Percentiles rank a stretch among this genome's conserved stretches.
Evolutionary conservation across 2,329 filamentous ascomycete genomes (phyloP).

Genomic region (Fusarium incarnatum): DNA sequence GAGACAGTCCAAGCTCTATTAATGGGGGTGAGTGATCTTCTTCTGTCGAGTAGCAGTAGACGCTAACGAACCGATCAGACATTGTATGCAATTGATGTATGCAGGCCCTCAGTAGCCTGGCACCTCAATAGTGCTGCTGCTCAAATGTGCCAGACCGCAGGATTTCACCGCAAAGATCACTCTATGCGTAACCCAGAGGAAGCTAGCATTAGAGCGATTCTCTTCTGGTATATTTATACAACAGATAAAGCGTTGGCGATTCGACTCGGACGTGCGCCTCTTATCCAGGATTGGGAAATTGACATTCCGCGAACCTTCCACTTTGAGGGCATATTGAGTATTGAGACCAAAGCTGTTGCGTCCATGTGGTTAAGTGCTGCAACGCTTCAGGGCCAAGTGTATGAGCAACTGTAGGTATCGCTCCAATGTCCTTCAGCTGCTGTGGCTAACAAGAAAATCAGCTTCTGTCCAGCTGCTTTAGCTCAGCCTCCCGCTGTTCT

Average conservation of each 20-base stretch:
- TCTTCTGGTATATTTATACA: slow-evolving; percentile 66
- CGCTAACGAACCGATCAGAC: slow-evolving; percentile 54
- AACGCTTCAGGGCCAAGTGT: slow-evolving; percentile 68
- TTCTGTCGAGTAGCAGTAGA: background rate
- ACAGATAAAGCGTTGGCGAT: slow-evolving; percentile 69
- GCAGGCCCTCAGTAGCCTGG: slow-evolving; percentile 72
- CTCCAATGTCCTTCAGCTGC: no score
- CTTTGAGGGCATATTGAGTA: slow-evolving; percentile 55
- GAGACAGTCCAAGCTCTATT: slow-evolving; percentile 69
- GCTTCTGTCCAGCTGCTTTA: slow-evolving; percentile 64
- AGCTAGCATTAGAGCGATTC: slow-evolving; percentile 53
- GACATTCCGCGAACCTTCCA: slow-evolving; percentile 59
- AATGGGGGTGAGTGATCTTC: slow-evolving; percentile 62
- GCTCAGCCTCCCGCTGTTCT: slow-evolving; percentile 55
- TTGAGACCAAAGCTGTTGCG: slow-evolving; percentile 55
- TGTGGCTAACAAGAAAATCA: slow-evolving; percentile 34
- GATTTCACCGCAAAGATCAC: slow-evolving; percentile 64
- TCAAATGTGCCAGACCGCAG: slow-evolving; percentile 70
- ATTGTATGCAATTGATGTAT: slow-evolving; percentile 71
- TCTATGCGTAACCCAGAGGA: slow-evolving; percentile 49
- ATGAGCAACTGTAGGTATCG: slow-evolving; percentile 59
- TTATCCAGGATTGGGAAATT: slow-evolving; percentile 71
- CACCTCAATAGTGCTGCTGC: slow-evolving; percentile 69
- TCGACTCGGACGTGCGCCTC: slow-evolving; percentile 67
- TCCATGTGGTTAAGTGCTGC: slow-evolving; percentile 67